These are phyloP conservation scores for Logfia minima DNA, from an alignment of 129 eudicot genomes.

Conservation along the genomic window DNA sequence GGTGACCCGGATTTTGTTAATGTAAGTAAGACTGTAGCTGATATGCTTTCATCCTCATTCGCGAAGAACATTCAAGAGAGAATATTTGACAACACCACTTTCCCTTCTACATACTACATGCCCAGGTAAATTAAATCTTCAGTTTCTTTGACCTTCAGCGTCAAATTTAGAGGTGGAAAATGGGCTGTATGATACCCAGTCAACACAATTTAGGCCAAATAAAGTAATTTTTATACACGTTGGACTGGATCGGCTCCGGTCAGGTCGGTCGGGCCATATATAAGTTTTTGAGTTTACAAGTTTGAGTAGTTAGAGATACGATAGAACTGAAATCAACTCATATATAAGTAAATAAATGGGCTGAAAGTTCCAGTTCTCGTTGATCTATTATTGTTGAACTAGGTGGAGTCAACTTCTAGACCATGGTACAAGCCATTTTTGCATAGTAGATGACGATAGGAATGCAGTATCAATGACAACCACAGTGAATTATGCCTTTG, in stretches of 20 bases:
- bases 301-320: too few relatives aligned
- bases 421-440: constrained; percentile 91
- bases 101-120: constrained; percentile 82
- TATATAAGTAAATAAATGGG: neutral
- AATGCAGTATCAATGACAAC: constrained; percentile 88
- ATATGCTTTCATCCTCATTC: constrained; percentile 75
- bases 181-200: neutral
- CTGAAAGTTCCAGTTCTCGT: neutral
- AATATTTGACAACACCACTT: constrained; percentile 88
- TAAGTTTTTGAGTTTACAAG: too few relatives aligned
- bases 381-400: constrained; percentile 8
- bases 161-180: neutral
- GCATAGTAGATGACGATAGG: constrained; percentile 85
- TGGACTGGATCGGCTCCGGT: neutral
- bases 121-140: constrained; percentile 46
- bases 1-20: constrained; percentile 85
- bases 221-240: neutral
- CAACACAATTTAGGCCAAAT: neutral
- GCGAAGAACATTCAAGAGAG: constrained; percentile 55
- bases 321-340: neutral
- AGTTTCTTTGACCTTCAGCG: neutral
- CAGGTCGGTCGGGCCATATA: too few relatives aligned
- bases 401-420: constrained; percentile 93
- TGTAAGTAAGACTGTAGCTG: constrained; percentile 49
- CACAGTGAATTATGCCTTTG: constrained; percentile 73